Evolutionary conservation across 805 yeast genomes (phyloP).

Genomic region (Spathaspora passalidarum): DNA sequence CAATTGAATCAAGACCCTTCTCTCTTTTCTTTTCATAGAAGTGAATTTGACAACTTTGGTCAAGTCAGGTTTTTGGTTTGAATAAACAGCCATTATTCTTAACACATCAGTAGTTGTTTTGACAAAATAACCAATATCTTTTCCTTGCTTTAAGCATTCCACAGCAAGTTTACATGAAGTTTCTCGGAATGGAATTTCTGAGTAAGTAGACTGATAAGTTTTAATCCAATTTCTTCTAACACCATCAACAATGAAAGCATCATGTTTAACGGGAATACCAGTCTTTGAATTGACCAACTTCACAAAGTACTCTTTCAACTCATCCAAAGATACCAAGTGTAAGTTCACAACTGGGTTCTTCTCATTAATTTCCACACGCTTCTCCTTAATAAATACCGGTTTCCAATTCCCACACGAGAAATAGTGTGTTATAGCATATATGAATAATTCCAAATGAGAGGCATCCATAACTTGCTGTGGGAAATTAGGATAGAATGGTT

Average conservation of each 20-base stretch:
- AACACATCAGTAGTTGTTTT: slow-evolving; percentile 10
- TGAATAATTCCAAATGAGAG: slow-evolving; percentile 2
- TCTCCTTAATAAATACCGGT: slow-evolving; percentile 3
- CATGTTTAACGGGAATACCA: slow-evolving; percentile 8
- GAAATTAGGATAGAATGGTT: slow-evolving; percentile 10
- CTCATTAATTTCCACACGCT: slow-evolving; percentile 5
- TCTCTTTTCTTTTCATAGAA: slow-evolving; percentile 7
- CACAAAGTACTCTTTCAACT: slow-evolving; percentile 7
- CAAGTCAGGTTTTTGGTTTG: slow-evolving; percentile 2
- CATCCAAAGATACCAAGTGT: neutral
- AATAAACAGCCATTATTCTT: slow-evolving; percentile 9
- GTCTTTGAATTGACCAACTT: slow-evolving; percentile 8
- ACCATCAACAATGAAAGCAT: slow-evolving; percentile 13
- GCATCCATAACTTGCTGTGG: slow-evolving; percentile 11
- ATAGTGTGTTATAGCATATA: slow-evolving; percentile 9
- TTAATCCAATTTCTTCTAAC: slow-evolving; percentile 10
- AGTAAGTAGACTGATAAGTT: neutral
- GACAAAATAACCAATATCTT: slow-evolving; percentile 5
- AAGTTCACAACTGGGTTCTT: neutral
- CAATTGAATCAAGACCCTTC: slow-evolving; percentile 5
- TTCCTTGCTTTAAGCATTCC: slow-evolving; percentile 1
- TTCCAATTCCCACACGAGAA: slow-evolving; percentile 2
- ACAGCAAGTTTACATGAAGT: slow-evolving; percentile 7
- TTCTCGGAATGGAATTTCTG: slow-evolving; percentile 10
- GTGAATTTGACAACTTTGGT: slow-evolving; percentile 5